Conservation (phyloP, 495 filamentous ascomycete species). For the Amphirosellinia nigrospora region DNA sequence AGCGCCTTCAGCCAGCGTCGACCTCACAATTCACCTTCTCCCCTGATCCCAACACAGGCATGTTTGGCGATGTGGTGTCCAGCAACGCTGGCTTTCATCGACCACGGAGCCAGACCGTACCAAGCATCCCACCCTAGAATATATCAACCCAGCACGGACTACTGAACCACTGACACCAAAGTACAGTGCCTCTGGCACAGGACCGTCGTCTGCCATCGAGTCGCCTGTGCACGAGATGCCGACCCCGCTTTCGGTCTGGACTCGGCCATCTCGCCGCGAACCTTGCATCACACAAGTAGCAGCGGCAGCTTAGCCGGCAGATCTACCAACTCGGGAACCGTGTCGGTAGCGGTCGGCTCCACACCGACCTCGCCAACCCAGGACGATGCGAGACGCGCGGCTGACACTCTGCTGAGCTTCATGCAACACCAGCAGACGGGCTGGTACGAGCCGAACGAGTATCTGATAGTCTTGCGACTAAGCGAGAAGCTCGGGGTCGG, state of each 20-base stretch:
- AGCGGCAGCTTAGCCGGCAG: conserved; percentile 56
- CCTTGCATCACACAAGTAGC: conserved; percentile 61
- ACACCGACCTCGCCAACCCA: conserved; percentile 75
- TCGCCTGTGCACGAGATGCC: conserved; percentile 69
- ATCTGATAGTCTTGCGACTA: conserved; percentile 78
- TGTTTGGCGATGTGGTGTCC: conserved; percentile 62
- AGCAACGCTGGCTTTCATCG: conserved; percentile 67
- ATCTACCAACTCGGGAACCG: conserved; percentile 49
- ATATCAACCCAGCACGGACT: conserved; percentile 67
- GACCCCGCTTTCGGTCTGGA: conserved; percentile 57
- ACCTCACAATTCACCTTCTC: conserved; percentile 83
- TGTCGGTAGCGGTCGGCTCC: conserved; percentile 48
- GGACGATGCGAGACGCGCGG: conserved; percentile 84
- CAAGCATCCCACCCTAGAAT: conserved; percentile 72
- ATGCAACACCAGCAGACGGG: conserved; percentile 73
- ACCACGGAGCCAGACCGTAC: conserved; percentile 92
- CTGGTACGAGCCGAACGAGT: conserved; percentile 81
- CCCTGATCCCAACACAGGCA: conserved; percentile 71
- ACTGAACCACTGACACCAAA: conserved; percentile 72
- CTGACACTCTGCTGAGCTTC: conserved; percentile 86
- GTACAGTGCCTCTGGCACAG: conserved; percentile 61
- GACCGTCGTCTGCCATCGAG: conserved; percentile 68
- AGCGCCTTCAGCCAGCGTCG: conserved; percentile 81
- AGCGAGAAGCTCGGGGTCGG: conserved; percentile 83
- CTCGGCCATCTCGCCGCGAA: conserved; percentile 57